These are phyloP conservation scores for Ceratocystis cubensis DNA, from an alignment of 2,329 filamentous ascomycete genomes.

Conservation along the genomic window DNA sequence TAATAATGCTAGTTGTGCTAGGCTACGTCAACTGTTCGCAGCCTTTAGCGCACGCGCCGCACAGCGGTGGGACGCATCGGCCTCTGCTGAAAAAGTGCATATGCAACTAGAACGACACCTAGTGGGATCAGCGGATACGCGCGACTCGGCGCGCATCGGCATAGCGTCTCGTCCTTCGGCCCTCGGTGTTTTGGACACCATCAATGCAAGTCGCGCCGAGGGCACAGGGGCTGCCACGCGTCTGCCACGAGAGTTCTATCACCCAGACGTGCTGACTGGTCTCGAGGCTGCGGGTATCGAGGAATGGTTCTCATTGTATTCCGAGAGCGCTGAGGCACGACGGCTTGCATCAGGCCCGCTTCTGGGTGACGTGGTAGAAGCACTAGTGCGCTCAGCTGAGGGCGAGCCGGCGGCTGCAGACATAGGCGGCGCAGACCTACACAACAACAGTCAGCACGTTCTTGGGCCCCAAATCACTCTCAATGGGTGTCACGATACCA, in stretches of 20 bases:
- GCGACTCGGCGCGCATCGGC: constrained; percentile 42
- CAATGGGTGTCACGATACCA: constrained; percentile 87
- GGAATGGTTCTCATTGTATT: constrained; percentile 86
- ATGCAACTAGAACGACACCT: constrained; percentile 73
- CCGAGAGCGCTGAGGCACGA: constrained; percentile 77
- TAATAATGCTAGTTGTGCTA: constrained; percentile 60
- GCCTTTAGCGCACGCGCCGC: constrained; percentile 62
- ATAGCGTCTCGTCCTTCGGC: constrained; percentile 54
- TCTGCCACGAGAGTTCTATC: constrained; percentile 79
- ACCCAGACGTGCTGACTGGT: constrained; percentile 54
- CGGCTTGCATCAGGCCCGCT: constrained; percentile 73
- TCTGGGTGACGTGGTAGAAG: constrained; percentile 67
- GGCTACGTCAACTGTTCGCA: constrained; percentile 55
- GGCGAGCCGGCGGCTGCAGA: constrained; percentile 31
- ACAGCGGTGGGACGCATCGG: constrained; percentile 58
- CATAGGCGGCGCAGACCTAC: neutral
- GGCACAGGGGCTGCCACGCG: constrained; percentile 53
- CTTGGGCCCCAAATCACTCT: constrained; percentile 50
- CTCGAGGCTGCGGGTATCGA: constrained; percentile 68
- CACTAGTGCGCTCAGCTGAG: constrained; percentile 56
- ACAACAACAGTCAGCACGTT: neutral
- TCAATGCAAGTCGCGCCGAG: constrained; percentile 81
- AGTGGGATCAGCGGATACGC: constrained; percentile 30
- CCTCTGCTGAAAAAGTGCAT: constrained; percentile 75
- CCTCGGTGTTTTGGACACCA: constrained; percentile 84